Percentiles rank a stretch among this genome's conserved stretches.
phyloP scores from a whole-genome alignment of 345 rosid species.

The Euphorbia pulcherrima region DNA sequence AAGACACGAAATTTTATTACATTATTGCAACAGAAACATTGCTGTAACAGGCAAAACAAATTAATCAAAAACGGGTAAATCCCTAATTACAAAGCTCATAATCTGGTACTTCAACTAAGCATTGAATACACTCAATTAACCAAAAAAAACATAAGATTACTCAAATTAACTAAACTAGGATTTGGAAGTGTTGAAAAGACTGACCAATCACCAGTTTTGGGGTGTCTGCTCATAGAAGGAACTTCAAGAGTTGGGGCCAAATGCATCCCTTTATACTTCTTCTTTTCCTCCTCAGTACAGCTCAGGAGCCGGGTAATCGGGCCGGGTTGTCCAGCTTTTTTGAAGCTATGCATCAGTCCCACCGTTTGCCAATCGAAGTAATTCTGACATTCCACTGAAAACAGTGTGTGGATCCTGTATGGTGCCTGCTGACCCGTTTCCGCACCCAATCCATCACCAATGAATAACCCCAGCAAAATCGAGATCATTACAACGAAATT shows the following conservation, averaged over 20 bases:
- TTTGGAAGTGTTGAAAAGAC: background rate
- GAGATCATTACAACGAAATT: constrained; percentile 24
- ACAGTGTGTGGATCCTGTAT: constrained; percentile 86
- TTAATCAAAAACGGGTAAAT: background rate
- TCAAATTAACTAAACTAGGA: background rate
- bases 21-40: background rate
- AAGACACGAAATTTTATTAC: background rate
- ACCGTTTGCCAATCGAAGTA: constrained; percentile 99
- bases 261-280: constrained; percentile 72
- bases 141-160: background rate
- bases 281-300: constrained; percentile 84
- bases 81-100: background rate
- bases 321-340: constrained; percentile 86
- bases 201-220: constrained; percentile 89
- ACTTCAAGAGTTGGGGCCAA: constrained; percentile 86
- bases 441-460: constrained; percentile 30
- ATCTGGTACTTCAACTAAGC: background rate
- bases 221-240: constrained; percentile 94
- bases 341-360: constrained; percentile 87
- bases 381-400: constrained; percentile 92
- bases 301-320: constrained; percentile 84
- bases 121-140: background rate
- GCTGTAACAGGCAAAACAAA: background rate
- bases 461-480: constrained; percentile 20
- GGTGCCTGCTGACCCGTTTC: constrained; percentile 43